Evolutionary conservation across 768 basidiomycete genomes (phyloP).

Genomic region (Amanita pseudoporphyria): DNA sequence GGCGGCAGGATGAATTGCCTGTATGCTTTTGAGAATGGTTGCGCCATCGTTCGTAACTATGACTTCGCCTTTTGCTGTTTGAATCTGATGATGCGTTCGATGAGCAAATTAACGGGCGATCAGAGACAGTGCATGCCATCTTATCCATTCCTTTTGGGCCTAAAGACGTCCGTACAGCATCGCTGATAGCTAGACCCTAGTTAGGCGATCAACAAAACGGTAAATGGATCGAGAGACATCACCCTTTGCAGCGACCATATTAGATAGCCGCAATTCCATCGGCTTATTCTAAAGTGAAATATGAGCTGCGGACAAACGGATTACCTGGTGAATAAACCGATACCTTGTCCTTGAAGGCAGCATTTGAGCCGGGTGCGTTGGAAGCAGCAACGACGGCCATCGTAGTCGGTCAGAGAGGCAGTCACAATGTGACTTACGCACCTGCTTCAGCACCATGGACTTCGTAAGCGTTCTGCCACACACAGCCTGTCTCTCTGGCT

Average conservation of each 20-base stretch:
- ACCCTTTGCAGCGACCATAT: slow-evolving; percentile 98
- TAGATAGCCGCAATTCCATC: slow-evolving; percentile 94
- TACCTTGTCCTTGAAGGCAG: slow-evolving; percentile 84
- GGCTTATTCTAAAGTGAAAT: slow-evolving; percentile 99
- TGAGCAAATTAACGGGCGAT: slow-evolving; percentile 8
- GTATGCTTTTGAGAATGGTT: slow-evolving; percentile 91
- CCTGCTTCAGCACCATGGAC: slow-evolving; percentile 24
- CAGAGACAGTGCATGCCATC: slow-evolving; percentile 54
- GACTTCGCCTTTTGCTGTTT: slow-evolving; percentile 92
- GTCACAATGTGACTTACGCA: slow-evolving; percentile 17
- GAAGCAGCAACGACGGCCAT: not conserved
- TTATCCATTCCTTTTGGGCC: slow-evolving; percentile 99
- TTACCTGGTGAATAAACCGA: slow-evolving; percentile 8
- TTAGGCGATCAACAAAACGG: slow-evolving; percentile 10
- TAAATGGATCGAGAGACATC: slow-evolving; percentile 8
- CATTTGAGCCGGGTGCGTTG: slow-evolving; percentile 41
- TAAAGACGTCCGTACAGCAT: slow-evolving; percentile 93
- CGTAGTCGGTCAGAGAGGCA: not conserved
- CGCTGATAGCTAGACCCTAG: slow-evolving; percentile 71
- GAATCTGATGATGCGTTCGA: slow-evolving; percentile 50
- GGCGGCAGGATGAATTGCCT: slow-evolving; percentile 95
- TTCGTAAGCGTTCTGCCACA: slow-evolving; percentile 26
- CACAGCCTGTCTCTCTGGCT: slow-evolving; percentile 4
- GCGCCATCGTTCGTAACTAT: slow-evolving; percentile 99
- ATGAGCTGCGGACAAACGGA: slow-evolving; percentile 64